These are phyloP conservation scores for Radiomyces spectabilis DNA, from an alignment of 192 early-diverging fungal species.

Conservation along the genomic window DNA sequence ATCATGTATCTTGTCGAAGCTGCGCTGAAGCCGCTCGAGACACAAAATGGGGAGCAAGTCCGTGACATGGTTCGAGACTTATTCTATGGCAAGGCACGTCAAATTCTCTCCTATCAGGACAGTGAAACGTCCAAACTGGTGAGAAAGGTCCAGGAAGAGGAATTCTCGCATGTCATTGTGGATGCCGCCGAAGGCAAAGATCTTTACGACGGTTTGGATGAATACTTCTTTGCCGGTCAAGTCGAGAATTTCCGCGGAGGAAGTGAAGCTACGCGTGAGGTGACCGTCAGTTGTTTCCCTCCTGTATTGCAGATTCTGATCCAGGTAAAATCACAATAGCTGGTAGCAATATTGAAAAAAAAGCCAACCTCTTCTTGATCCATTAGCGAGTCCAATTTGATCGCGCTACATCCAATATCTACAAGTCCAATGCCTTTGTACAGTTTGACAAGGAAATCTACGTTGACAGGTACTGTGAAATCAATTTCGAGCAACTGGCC, in stretches of 20 bases:
- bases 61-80: conserved; percentile 26
- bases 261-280: conserved; percentile 27
- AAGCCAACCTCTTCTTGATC: too few relatives aligned
- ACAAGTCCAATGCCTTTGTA: conserved; percentile 66
- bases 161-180: conserved; percentile 41
- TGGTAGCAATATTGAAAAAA: background rate
- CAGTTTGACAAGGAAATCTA: conserved; percentile 53
- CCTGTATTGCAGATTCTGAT: conserved; percentile 66
- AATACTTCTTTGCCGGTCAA: conserved; percentile 44
- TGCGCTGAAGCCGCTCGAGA: conserved; percentile 40
- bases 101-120: conserved; percentile 33
- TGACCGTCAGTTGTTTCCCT: conserved; percentile 46
- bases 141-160: conserved; percentile 31
- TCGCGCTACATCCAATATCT: conserved; percentile 39
- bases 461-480: conserved; percentile 47
- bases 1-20: conserved; percentile 54
- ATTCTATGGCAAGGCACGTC: conserved; percentile 46
- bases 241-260: conserved; percentile 27
- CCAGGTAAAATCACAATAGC: conserved; percentile 23
- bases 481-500: conserved; percentile 18
- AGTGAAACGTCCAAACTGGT: conserved; percentile 20
- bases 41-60: conserved; percentile 8
- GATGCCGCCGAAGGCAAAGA: conserved; percentile 35
- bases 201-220: conserved; percentile 50
- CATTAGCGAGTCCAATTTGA: conserved; percentile 65